Base-by-base conservation (phyloP, 176 grass and related monocot genomes). In the Typha latifolia region DNA sequence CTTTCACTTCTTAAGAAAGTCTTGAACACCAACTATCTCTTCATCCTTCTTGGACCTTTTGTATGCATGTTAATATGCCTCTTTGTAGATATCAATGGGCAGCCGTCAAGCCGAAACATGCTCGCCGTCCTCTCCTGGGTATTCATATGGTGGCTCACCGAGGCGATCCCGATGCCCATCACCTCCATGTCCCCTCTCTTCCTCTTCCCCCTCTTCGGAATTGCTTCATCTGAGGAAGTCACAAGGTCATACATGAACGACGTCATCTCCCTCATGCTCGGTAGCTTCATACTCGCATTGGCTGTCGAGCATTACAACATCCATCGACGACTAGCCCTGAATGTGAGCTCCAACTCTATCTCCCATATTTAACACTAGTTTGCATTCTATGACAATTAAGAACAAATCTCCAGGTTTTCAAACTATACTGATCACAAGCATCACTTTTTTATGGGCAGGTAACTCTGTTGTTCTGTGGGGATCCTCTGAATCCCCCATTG, bases 221-320 rank as follows among this genome's bases (percentile, higher is more conserved):
- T 97, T 62, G 26, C 92, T 50, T 70, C 78, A 4, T 64, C 88
- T 43, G 66, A 80, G 73, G 66, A 59, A 26, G 92, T 96, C 50
- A 75, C 85, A 53, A 89, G 80, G 68, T 72, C 82, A 0, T 96
- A 96, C 74, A 96, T 96, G 93, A 82, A 86, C 72, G 93, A 97
- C 83, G 81, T 97, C 71, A 97, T 97, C 89, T 75, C 93, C 22
- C 85, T 97, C 63, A 84, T 97, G 74, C 88, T 92, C 61, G 85
- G 93, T 15, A 97, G 93, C 82, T 97, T 97, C 71, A 90, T 97
- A 62, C 88, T 97, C 50, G 93, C 82, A 5, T 82, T 97, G 75
- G 93, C 93, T 48, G 80, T 97, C 49, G 88, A 92, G 66, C 93
- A 89, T 64, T 92, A 97, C 75, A 73, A 87, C 59, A 97, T 97